phyloP scores from a whole-genome alignment of 2,329 filamentous ascomycete species.

The Epichloe uncinata region DNA sequence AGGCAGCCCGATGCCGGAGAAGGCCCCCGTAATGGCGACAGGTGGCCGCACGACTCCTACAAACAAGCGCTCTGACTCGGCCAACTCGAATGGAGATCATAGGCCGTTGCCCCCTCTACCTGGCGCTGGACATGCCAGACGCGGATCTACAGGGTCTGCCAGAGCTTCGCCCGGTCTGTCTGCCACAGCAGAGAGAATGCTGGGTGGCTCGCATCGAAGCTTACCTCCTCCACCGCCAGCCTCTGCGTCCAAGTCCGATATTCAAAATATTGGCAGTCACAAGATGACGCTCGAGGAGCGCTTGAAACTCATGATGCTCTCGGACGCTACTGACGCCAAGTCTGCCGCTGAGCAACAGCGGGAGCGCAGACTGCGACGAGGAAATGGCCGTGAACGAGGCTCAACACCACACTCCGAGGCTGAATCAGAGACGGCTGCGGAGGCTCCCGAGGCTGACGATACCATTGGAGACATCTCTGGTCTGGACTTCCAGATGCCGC shows the following conservation, averaged over 20 bases:
- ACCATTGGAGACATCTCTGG: constrained; percentile 46
- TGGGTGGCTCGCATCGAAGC: constrained; percentile 50
- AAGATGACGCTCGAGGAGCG: constrained; percentile 80
- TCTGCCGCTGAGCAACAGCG: constrained; percentile 51
- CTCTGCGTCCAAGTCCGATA: constrained; percentile 57
- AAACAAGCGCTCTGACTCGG: constrained; percentile 55
- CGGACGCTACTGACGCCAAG: constrained; percentile 46
- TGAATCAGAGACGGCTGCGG: constrained; percentile 19
- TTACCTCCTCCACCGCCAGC: constrained; percentile 64
- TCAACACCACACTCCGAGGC: constrained; percentile 29
- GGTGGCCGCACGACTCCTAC: constrained; percentile 31
- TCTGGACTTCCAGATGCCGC: constrained; percentile 52
- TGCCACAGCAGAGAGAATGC: constrained; percentile 58
- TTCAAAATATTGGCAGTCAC: constrained; percentile 58
- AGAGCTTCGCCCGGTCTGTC: constrained; percentile 51
- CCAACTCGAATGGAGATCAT: constrained; percentile 66
- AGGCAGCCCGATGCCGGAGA: constrained; percentile 53
- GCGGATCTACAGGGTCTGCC: constrained; percentile 31
- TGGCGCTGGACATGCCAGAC: constrained; percentile 32
- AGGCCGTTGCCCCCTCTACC: constrained; percentile 81
- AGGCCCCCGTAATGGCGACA: constrained; percentile 25
- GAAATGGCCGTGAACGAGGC: constrained; percentile 36
- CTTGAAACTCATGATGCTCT: constrained; percentile 78
- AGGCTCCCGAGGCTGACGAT: constrained; percentile 42
- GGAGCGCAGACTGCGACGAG: constrained; percentile 55